Conservation (phyloP, 106 monocot genomes). For the Platanthera zijinensis region DNA sequence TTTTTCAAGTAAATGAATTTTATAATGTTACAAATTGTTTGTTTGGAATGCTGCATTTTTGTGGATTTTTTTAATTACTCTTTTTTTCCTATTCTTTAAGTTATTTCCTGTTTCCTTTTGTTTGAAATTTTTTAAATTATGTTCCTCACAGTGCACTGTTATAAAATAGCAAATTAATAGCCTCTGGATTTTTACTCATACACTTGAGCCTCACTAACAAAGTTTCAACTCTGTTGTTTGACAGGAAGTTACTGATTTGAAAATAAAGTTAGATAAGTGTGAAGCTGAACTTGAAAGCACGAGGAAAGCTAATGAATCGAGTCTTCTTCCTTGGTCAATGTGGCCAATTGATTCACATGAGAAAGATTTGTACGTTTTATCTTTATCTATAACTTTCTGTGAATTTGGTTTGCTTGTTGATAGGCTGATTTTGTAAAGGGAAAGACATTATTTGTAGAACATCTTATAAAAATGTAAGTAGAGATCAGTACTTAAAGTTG, state of each 20-base stretch:
- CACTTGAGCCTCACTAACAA: background rate
- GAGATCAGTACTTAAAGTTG: background rate
- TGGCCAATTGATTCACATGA: constrained; percentile 17
- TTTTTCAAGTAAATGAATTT: constrained; percentile 1
- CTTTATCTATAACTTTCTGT: background rate
- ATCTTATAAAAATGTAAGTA: background rate
- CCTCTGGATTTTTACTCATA: background rate
- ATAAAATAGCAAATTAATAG: background rate
- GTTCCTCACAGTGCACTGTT: background rate
- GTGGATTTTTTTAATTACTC: background rate
- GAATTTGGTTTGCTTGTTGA: background rate
- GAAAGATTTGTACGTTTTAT: constrained; percentile 44
- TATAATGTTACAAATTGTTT: background rate
- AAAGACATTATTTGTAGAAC: background rate
- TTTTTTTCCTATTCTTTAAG: background rate
- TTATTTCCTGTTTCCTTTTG: background rate
- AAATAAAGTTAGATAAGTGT: constrained; percentile 62
- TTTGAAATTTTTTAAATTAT: background rate
- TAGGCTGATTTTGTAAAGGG: background rate
- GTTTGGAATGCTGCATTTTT: background rate
- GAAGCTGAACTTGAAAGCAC: constrained; percentile 80
- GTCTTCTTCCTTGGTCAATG: constrained; percentile 35
- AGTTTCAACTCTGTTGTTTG: constrained; percentile 4
- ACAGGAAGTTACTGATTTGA: constrained; percentile 47
- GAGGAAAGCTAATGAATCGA: constrained; percentile 57